Percentiles rank a stretch among this genome's conserved stretches.
phyloP scores from a whole-genome alignment of 2,329 filamentous ascomycete genomes.

The Trichoderma atrobrunneum region DNA sequence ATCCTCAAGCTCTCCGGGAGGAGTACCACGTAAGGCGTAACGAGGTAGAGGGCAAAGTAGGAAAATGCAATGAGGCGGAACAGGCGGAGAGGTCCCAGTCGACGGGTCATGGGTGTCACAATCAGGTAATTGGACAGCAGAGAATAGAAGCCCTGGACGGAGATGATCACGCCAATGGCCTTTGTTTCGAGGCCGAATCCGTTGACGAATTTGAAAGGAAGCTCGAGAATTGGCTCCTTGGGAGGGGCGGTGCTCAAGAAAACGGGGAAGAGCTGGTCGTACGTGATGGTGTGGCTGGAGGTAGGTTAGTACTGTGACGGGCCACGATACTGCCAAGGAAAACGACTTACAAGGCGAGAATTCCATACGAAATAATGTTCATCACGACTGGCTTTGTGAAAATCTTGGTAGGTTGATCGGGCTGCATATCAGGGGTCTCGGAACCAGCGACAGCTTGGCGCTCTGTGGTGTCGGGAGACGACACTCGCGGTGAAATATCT shows the following conservation, averaged over 20 bases:
- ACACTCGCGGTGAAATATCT: constrained; percentile 52
- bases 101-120: constrained; percentile 73
- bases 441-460: constrained; percentile 7
- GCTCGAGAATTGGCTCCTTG: constrained; percentile 48
- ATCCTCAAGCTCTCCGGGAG: constrained; percentile 70
- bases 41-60: constrained; percentile 85
- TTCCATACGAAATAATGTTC: constrained; percentile 86
- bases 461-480: constrained; percentile 30
- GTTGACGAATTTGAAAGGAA: constrained; percentile 86
- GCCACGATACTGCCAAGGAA: background rate
- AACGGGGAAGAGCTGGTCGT: constrained; percentile 89
- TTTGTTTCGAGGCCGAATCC: constrained; percentile 83
- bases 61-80: constrained; percentile 78
- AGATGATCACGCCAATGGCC: constrained; percentile 82
- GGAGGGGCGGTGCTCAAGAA: constrained; percentile 71
- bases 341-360: constrained; percentile 80
- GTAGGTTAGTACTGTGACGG: constrained; percentile 20
- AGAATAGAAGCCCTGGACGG: constrained; percentile 84
- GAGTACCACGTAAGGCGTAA: constrained; percentile 84
- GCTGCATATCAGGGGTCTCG: background rate
- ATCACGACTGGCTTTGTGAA: constrained; percentile 84
- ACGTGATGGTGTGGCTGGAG: constrained; percentile 90
- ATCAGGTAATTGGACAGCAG: constrained; percentile 82
- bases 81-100: constrained; percentile 73
- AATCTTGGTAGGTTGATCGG: constrained; percentile 44